These are phyloP conservation scores for Pythium plurisporium DNA, from an alignment of 352 stramenopile species.

Conservation along the genomic window DNA sequence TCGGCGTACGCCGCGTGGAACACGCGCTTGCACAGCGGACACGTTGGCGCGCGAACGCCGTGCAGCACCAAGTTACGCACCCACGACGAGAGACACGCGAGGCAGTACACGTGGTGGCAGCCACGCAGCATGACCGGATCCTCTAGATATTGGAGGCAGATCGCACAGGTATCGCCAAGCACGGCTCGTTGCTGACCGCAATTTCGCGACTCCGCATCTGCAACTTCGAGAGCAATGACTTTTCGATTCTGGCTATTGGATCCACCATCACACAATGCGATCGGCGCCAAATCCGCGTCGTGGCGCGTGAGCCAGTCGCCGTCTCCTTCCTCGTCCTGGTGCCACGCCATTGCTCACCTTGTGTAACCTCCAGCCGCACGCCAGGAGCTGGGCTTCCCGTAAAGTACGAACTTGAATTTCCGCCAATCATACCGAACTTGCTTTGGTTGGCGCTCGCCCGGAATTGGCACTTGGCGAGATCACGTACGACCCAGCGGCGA, in stretches of 20 bases:
- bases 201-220: not conserved
- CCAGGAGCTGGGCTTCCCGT: too few relatives aligned
- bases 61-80: slow-evolving; percentile 50
- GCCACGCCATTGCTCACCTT: too few relatives aligned
- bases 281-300: slow-evolving; percentile 6
- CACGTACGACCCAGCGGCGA: slow-evolving; percentile 10
- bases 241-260: slow-evolving; percentile 15
- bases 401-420: slow-evolving; percentile 27
- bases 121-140: slow-evolving; percentile 51
- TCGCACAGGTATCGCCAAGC: slow-evolving; percentile 61
- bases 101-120: slow-evolving; percentile 76
- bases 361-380: too few relatives aligned
- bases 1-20: slow-evolving; percentile 59
- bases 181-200: slow-evolving; percentile 25
- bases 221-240: not conserved
- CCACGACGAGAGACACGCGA: slow-evolving; percentile 63
- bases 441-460: slow-evolving; percentile 17
- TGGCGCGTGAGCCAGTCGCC: slow-evolving; percentile 42
- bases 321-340: slow-evolving; percentile 23
- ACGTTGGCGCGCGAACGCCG: slow-evolving; percentile 44
- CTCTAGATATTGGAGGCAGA: slow-evolving; percentile 58
- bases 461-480: slow-evolving; percentile 6
- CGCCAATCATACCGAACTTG: slow-evolving; percentile 28
- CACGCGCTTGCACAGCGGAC: slow-evolving; percentile 60
- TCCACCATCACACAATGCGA: slow-evolving; percentile 8